Base-by-base conservation (phyloP, 805 yeast genomes). In the Vanderwaltozyma tropicalis region DNA sequence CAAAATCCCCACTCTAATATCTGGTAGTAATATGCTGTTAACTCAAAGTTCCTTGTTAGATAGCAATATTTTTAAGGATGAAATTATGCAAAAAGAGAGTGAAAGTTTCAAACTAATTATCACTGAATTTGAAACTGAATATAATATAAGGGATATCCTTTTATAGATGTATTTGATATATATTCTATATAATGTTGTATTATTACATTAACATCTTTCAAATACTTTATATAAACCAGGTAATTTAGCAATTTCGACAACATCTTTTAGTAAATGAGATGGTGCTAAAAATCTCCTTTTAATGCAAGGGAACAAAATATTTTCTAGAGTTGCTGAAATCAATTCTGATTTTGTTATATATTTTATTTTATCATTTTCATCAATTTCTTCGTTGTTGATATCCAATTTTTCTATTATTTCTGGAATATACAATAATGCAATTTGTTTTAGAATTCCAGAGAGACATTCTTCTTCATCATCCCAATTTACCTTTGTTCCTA, bases 151-250 rank as follows among this genome's bases (percentile, higher is more conserved):
- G 25, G 32, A 38, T 11, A 32, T 53, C 11, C 27, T 47, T 18
- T 29, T 19, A 22, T 46, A 26, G 27, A 28, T 12, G 20, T 15
- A 8, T 4, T 7, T n/a, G 12, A 21, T 21, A 21, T 21, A 21
- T 21, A 7, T 10, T 7, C 24, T 6, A 7, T 21, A 21, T 21
- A 21, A 10, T 7, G 24, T 21, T 21, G 6, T 24, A 24, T 10
- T 24, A 24, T 10, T 24, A 8, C 24, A n/a, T 48, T 40, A 83
- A 51, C 98, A 92, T 55, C 98, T 69, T 63, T 92, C 98, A 65
- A 92, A 92, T 4, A 94, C 94, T 50, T 70, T 74, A 59, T 92
- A 92, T 40, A 92, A 64, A 0, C 95, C 95, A 2, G 97, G 97
- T 22, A 92, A 59, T 53, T 80, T 87, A 0, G 98, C 96, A 28